Evolutionary conservation across 225 moss, liverwort and hornwort species (phyloP).

Genomic region (Bryum argenteum): DNA sequence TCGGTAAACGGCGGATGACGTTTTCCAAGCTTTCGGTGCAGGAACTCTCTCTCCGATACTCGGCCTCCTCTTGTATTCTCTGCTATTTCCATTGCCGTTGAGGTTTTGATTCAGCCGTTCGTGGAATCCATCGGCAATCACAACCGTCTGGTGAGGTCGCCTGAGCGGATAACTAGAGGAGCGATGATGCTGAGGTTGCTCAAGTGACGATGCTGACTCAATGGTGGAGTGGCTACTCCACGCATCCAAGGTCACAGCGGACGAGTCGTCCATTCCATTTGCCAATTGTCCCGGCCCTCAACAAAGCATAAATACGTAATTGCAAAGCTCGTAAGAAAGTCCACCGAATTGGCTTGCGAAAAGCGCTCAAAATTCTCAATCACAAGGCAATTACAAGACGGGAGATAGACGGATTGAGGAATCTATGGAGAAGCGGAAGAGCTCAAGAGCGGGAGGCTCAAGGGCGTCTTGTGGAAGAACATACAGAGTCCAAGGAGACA

Average conservation of each 20-base stretch:
- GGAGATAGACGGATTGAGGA: not conserved
- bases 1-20: conserved; percentile 33
- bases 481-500: conserved; percentile 27
- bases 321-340: conserved; percentile 1
- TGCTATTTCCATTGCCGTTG: conserved; percentile 28
- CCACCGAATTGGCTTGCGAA: not conserved
- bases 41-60: not conserved
- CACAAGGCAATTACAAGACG: not conserved
- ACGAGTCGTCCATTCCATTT: conserved; percentile 55
- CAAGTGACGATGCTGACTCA: conserved; percentile 20
- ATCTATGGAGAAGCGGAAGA: not conserved
- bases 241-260: conserved; percentile 28
- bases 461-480: conserved; percentile 7
- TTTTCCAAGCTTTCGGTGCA: conserved; percentile 34
- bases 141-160: conserved; percentile 37
- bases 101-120: conserved; percentile 25
- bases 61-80: conserved; percentile 29
- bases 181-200: conserved; percentile 38
- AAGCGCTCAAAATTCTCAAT: not conserved
- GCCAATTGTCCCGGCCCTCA: conserved; percentile 32
- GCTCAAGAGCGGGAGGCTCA: not conserved
- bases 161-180: conserved; percentile 37
- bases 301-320: not conserved
- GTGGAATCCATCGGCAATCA: conserved; percentile 7
- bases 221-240: conserved; percentile 31